Evolutionary conservation across 2,329 filamentous ascomycete genomes (phyloP), one percentile per base, ranked within the genome.

Genomic region (Parascedosporium putredinis): DNA sequence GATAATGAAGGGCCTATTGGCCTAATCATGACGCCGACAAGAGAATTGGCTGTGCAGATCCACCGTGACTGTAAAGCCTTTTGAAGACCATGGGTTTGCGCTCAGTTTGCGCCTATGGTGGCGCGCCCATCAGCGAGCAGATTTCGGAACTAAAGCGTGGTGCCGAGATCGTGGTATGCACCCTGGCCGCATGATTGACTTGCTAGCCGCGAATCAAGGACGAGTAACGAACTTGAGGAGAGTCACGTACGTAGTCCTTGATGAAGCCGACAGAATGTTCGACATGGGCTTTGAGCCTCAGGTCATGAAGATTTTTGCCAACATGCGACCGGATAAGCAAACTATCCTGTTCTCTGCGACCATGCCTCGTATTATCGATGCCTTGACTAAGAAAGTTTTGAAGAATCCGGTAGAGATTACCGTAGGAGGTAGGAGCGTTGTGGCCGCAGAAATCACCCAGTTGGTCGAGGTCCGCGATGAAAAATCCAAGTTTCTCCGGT

Each of bases 261-360:
- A 98, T 62, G 93, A 98, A 68, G 93, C 93, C 45, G 93, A 98
- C 67, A 85, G 93, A 54, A 97, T 98, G 93, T 96, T 97, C 63
- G 93, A 98, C 64, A 97, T 98, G 93, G 93, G 93, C 12, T 98
- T 98, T 61, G 91, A 95, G 67, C 91, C 93, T 2, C 93, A 98
- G 65, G 90, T 98, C 49, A 93, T 93, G 81, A 96, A 95, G 66
- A 93, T 98, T 52, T 83, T 97, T 62, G 81, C 82, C 56, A 95
- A 93, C 60, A 86, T 95, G 63, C 84, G 93, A 45, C 90, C 93
- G 1, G 87, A 96, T 63, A 83, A 87, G 47, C 93, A 98, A 63
- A 95, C 89, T 1, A 89, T 97, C 47, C 75, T 97, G 22, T 98
- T 97, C 65, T 97, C 93, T 0, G 93, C 93, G 3, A 98, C 93